Evolutionary conservation across 2,329 filamentous ascomycete genomes (phyloP), one percentile per base, ranked within the genome.

Genomic region (Gnomoniopsis smithogilvyi): DNA sequence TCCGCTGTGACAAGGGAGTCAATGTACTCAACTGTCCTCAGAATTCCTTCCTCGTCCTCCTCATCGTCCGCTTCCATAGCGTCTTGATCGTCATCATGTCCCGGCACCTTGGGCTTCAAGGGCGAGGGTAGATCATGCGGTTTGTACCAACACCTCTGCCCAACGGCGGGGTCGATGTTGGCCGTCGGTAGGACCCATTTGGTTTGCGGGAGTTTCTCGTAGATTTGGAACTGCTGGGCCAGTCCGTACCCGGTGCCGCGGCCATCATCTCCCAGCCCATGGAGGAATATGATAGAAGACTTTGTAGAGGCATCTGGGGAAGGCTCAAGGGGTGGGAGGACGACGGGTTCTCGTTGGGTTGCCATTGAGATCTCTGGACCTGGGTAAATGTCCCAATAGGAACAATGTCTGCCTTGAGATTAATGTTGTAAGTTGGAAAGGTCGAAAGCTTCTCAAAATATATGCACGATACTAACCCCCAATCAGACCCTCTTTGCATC

Each of bases 221-320:
- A 48, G 14, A 54, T 46, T 24, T 60, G 58, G 21, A 60, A 60
- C 41, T 60, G 52, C 41, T 60, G 58, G 7, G 30, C 58, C 22
- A 60, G 53, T n/a, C 58, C 58, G 22, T 60, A 56, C 10, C 58
- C 58, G 33, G 53, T 60, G 8, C 58, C 58, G 14, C 45, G 53
- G 21, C 58, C 58, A 41, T 60, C 58, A n/a, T 60, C 58, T 21
- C 58, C 58, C 3, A 60, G 45, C 33, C 58, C 58, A n/a, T 60
- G 58, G 10, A 60, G 58, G 48, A 60, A 60, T 14, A 60, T 52
- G 41, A 60, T 14, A 33, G 58, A 52, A 17, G 58, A 60, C n/a
- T 24, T 46, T 17, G 43, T 34, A 2, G 52, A 56, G 10, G 48
- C 38, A 10, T 48, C 48, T 55, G 58, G 47, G 38, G 50, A 41